A percentile compares a stretch with the other conserved stretches of the same genome.
Evolutionary conservation across 2,329 filamentous ascomycete species (phyloP).

Genomic region (Elsinoe batatas): DNA sequence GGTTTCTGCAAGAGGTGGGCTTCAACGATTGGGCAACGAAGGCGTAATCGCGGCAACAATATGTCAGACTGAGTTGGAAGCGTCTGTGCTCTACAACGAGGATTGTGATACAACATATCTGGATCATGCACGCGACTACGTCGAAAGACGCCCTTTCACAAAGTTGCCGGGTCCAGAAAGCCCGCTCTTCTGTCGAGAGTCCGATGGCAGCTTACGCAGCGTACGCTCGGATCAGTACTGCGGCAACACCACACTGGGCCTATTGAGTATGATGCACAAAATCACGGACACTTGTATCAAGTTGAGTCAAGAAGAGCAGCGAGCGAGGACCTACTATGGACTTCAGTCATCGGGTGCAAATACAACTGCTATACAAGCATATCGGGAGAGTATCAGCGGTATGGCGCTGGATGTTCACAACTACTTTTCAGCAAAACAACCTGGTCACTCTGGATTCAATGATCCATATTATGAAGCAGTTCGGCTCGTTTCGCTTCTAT

Average conservation of each 20-base stretch:
- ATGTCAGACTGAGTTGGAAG: constrained; percentile 4
- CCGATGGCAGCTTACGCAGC: neutral
- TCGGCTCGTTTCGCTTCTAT: constrained; percentile 22
- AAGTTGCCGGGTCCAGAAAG: constrained; percentile 2
- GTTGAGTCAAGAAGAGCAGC: neutral
- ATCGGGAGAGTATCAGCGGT: neutral
- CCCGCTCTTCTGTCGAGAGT: constrained; percentile 3
- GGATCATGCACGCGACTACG: neutral
- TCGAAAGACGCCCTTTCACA: constrained; percentile 5
- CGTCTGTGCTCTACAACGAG: neutral
- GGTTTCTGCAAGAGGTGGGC: constrained; percentile 23
- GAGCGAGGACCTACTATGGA: neutral
- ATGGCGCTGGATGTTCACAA: neutral
- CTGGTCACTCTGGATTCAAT: neutral
- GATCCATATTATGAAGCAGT: constrained; percentile 22
- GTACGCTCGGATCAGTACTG: neutral
- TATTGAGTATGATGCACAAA: neutral
- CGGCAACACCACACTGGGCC: neutral
- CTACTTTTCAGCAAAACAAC: neutral
- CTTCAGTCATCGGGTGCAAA: neutral
- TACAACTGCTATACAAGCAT: neutral
- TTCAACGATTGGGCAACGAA: constrained; percentile 21
- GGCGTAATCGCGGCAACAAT: constrained; percentile 15
- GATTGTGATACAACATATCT: neutral
- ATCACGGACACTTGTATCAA: constrained; percentile 4